These are phyloP conservation scores for Dactylellina sp. DNA, from an alignment of 2,329 filamentous ascomycete species.

Conservation along the genomic window DNA sequence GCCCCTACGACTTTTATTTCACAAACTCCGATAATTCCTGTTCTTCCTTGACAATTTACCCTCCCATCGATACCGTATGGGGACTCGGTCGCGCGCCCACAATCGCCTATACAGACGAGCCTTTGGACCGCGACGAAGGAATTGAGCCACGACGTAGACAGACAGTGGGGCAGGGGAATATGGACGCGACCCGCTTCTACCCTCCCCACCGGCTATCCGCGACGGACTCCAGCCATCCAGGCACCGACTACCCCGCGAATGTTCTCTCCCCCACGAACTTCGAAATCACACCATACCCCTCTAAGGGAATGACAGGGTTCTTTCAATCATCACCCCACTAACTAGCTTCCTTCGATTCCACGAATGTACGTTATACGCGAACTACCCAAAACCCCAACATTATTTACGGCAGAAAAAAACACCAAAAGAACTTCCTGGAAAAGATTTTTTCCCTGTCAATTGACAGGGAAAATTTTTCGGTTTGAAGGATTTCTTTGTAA, in stretches of 20 bases:
- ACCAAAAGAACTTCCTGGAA: conserved; percentile 41
- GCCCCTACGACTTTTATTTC: conserved; percentile 5
- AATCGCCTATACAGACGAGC: conserved; percentile 8
- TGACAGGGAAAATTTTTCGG: conserved; percentile 31
- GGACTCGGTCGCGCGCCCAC: conserved; percentile 22
- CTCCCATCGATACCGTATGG: conserved; percentile 20
- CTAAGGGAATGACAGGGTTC: conserved; percentile 12
- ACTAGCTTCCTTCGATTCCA: conserved; percentile 33
- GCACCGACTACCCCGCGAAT: conserved; percentile 45
- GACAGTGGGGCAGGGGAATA: conserved; percentile 37
- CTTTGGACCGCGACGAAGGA: conserved; percentile 11
- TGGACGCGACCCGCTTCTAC: conserved; percentile 33
- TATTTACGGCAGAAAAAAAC: conserved; percentile 45
- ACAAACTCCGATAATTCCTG: conserved; percentile 40
- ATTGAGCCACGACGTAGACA: conserved; percentile 22
- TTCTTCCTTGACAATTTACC: conserved; percentile 2
- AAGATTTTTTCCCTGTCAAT: conserved; percentile 35
- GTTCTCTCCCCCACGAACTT: conserved; percentile 32
- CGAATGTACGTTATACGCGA: conserved; percentile 55
- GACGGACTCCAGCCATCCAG: conserved; percentile 33
- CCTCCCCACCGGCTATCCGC: conserved; percentile 43
- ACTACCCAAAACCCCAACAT: conserved; percentile 39
- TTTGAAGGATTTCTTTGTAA: conserved; percentile 33
- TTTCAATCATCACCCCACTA: conserved; percentile 40
- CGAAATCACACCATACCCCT: conserved; percentile 50